phyloP scores from a whole-genome alignment of 31 red algal genomes.

The Endocladia muricata region DNA sequence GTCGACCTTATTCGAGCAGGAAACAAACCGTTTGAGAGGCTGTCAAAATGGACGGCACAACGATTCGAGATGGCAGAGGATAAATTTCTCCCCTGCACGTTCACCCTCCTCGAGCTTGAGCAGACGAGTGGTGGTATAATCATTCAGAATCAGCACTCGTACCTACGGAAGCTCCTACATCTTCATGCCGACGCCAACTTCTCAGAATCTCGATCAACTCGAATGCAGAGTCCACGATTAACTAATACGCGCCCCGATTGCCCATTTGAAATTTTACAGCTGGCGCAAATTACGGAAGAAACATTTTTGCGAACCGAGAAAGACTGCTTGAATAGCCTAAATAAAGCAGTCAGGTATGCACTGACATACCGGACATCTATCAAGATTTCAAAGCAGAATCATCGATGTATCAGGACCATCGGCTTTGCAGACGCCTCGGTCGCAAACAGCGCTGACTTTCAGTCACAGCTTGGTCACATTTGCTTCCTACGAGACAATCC shows the following conservation, averaged over 20 bases:
- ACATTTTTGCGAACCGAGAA: background rate
- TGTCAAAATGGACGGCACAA: background rate
- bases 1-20: background rate
- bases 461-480: background rate
- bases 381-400: background rate
- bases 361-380: background rate
- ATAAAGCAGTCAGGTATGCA: background rate
- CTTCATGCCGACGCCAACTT: background rate
- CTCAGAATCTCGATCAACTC: slow-evolving; percentile 17
- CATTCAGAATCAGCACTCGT: slow-evolving; percentile 17
- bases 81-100: slow-evolving; percentile 3
- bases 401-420: slow-evolving; percentile 1
- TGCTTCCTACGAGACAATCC: background rate
- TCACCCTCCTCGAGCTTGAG: background rate
- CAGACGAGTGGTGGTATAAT: background rate
- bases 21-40: background rate
- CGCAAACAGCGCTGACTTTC: slow-evolving; percentile 20
- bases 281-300: slow-evolving; percentile 25
- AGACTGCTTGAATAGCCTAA: background rate
- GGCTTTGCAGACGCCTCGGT: slow-evolving; percentile 12
- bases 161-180: slow-evolving; percentile 21
- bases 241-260: slow-evolving; percentile 3
- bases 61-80: slow-evolving; percentile 18
- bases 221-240: slow-evolving; percentile 20
- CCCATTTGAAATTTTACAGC: background rate